phyloP scores from a whole-genome alignment of 225 moss, liverwort and hornwort species.

The Bryoerythrophyllum caledonicum region DNA sequence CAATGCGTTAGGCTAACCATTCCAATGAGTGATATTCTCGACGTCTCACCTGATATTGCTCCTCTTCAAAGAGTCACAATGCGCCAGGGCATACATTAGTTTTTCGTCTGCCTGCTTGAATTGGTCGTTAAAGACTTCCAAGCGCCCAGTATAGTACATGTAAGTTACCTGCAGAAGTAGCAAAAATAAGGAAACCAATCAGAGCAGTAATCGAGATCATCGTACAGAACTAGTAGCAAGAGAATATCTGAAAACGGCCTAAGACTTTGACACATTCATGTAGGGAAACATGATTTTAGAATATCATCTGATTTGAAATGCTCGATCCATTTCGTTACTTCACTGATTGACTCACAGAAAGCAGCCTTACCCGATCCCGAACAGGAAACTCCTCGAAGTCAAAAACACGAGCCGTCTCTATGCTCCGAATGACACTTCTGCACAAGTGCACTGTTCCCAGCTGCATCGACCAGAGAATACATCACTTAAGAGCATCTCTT shows the following conservation, averaged over 20 bases:
- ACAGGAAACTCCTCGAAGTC: slow-evolving; percentile 88
- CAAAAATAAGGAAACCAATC: not conserved
- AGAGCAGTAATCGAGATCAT: not conserved
- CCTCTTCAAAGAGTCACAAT: slow-evolving; percentile 60
- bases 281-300: not conserved
- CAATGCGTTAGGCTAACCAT: not conserved
- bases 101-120: slow-evolving; percentile 85
- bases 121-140: slow-evolving; percentile 89
- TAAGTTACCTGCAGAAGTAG: slow-evolving; percentile 68
- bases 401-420: slow-evolving; percentile 79
- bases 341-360: not conserved
- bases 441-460: slow-evolving; percentile 85
- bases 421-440: slow-evolving; percentile 84
- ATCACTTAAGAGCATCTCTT: not conserved
- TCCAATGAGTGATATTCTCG: not conserved
- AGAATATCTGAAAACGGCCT: not conserved
- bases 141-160: slow-evolving; percentile 85
- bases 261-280: not conserved
- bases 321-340: not conserved
- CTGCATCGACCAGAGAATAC: slow-evolving; percentile 41
- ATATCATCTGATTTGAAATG: not conserved
- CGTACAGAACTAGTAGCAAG: not conserved
- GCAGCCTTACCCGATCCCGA: slow-evolving; percentile 58
- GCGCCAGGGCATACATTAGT: slow-evolving; percentile 69
- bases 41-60: slow-evolving; percentile 62